A percentile compares a stretch with the other conserved stretches of the same genome.
Evolutionary conservation across 331 rosid species (phyloP).

Genomic region (Arachis monticola): DNA sequence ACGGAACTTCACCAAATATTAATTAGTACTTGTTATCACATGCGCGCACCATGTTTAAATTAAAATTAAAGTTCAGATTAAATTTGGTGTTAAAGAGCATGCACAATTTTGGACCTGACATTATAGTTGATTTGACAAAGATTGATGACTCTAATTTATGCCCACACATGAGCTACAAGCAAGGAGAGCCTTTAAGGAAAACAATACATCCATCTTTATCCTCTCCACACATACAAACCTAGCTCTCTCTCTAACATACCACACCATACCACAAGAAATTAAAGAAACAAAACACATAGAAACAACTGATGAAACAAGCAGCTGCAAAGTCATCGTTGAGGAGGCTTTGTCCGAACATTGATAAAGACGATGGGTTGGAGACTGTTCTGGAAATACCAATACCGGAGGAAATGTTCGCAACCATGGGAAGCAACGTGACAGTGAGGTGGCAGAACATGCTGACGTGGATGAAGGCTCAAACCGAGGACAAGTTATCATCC

Average conservation of each 20-base stretch:
- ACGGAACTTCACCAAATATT: too few relatives aligned
- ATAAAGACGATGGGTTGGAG: constrained; percentile 87
- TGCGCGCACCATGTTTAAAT: too few relatives aligned
- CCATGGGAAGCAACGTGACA: constrained; percentile 73
- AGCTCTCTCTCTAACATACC: neutral
- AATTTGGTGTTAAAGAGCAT: neutral
- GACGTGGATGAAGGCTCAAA: constrained; percentile 91
- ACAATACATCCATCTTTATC: constrained; percentile 36
- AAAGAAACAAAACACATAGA: neutral
- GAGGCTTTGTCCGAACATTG: constrained; percentile 87
- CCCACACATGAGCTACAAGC: constrained; percentile 58
- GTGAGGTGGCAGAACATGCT: constrained; percentile 84
- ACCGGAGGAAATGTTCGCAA: constrained; percentile 90
- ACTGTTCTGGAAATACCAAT: constrained; percentile 91
- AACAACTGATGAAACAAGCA: constrained; percentile 46
- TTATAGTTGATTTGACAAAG: neutral
- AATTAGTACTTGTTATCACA: too few relatives aligned
- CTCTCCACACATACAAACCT: constrained; percentile 36
- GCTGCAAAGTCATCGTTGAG: constrained; percentile 50
- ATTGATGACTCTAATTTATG: constrained; percentile 25
- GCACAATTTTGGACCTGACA: constrained; percentile 4
- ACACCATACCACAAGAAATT: neutral
- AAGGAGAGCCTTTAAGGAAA: constrained; percentile 64
- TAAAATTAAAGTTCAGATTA: neutral
- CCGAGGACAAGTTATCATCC: constrained; percentile 68